Conservation (phyloP, 768 basidiomycete species). For the button mushroom (Agaricus bisporus) region DNA sequence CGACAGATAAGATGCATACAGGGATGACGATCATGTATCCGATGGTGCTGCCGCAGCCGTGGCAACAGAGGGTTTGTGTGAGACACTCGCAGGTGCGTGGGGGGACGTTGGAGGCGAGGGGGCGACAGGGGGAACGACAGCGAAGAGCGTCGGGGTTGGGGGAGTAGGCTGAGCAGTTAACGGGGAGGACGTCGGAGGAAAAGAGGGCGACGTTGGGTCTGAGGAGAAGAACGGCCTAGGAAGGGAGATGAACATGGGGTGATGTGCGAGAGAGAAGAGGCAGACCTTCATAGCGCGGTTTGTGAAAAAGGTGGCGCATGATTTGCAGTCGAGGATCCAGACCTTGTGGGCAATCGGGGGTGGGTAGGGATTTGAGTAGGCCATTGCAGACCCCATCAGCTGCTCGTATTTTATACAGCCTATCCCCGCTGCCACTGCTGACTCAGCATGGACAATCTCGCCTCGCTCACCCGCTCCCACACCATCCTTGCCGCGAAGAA, state of each 20-base stretch:
- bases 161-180: slow-evolving; percentile 67
- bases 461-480: slow-evolving; percentile 58
- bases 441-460: slow-evolving; percentile 31
- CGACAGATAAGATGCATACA: slow-evolving; percentile 21
- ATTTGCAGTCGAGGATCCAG: slow-evolving; percentile 74
- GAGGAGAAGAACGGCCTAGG: slow-evolving; percentile 75
- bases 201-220: slow-evolving; percentile 77
- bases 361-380: slow-evolving; percentile 34
- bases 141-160: slow-evolving; percentile 38
- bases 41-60: slow-evolving; percentile 66
- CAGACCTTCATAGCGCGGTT: slow-evolving; percentile 81
- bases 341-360: slow-evolving; percentile 60
- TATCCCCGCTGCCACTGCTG: slow-evolving; percentile 16
- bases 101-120: slow-evolving; percentile 22
- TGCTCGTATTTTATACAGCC: slow-evolving; percentile 5
- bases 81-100: slow-evolving; percentile 78
- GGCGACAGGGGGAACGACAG: slow-evolving; percentile 29
- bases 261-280: neutral
- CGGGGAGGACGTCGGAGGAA: slow-evolving; percentile 75
- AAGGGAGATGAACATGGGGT: slow-evolving; percentile 7
- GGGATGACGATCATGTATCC: slow-evolving; percentile 82
- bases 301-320: slow-evolving; percentile 69
- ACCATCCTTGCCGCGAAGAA: slow-evolving; percentile 61
- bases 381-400: slow-evolving; percentile 19
- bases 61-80: slow-evolving; percentile 76